These are phyloP conservation scores for Hericium rajendrae DNA, from an alignment of 768 basidiomycete species.

Conservation along the genomic window DNA sequence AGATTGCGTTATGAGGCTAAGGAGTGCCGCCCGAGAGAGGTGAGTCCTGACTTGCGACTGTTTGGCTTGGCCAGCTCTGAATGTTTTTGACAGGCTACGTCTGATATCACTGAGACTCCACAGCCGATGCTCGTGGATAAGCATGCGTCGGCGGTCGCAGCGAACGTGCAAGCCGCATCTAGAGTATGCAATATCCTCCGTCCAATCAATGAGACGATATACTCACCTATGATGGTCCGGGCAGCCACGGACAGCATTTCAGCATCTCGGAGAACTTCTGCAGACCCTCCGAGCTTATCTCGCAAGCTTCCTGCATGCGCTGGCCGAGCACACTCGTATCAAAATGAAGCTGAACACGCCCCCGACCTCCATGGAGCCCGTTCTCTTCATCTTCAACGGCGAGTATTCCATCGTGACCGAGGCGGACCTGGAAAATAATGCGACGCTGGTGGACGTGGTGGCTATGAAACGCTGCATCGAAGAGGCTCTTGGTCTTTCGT, in stretches of 20 bases:
- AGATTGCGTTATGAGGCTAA: not conserved
- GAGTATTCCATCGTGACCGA: not conserved
- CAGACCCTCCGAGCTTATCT: not conserved
- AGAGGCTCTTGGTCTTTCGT: not conserved
- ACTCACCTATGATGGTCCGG: no score
- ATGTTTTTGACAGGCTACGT: no score
- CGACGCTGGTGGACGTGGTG: not conserved
- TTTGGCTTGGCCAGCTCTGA: no score
- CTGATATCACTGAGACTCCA: no score
- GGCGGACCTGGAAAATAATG: not conserved
- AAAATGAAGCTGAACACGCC: not conserved
- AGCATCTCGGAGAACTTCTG: not conserved
- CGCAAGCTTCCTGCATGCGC: not conserved
- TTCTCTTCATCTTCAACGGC: not conserved
- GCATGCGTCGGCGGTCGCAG: no score
- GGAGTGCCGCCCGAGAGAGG: no score
- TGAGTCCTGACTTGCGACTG: no score
- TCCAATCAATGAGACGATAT: no score
- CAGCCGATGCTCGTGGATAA: no score
- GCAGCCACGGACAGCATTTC: not conserved
- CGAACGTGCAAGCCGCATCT: no score
- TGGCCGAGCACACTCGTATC: not conserved
- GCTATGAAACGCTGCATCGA: not conserved
- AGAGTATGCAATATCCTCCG: no score
- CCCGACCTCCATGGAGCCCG: not conserved